These are phyloP conservation scores for Limonium bicolor DNA, from an alignment of 148 eudicot species.

Conservation along the genomic window DNA sequence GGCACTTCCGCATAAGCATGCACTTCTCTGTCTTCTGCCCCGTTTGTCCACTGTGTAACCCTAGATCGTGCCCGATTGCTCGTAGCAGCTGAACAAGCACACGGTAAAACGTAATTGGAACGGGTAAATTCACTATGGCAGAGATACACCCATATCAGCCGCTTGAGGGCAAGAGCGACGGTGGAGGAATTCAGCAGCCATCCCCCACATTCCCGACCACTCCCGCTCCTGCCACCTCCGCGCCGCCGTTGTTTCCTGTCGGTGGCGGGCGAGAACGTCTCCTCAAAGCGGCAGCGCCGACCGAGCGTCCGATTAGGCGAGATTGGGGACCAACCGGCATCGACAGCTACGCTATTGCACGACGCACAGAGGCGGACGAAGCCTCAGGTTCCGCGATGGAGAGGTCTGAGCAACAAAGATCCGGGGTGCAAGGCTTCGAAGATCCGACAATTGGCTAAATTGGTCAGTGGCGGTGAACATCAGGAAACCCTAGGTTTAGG, in stretches of 20 bases:
- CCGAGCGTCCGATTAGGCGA: constrained; percentile 24
- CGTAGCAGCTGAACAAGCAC: too few relatives aligned
- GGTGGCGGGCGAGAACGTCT: not conserved
- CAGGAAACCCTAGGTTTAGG: constrained; percentile 7
- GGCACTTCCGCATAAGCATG: too few relatives aligned
- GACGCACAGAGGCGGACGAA: constrained; percentile 6
- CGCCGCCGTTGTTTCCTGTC: not conserved
- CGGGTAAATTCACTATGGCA: constrained; percentile 5
- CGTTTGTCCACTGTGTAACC: too few relatives aligned
- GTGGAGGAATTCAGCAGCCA: constrained; percentile 3
- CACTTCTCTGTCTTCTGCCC: too few relatives aligned
- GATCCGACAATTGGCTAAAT: constrained; percentile 27
- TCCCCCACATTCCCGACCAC: not conserved
- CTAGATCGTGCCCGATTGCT: too few relatives aligned
- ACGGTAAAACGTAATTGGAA: too few relatives aligned
- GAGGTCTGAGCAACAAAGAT: constrained; percentile 1
- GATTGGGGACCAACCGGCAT: constrained; percentile 18
- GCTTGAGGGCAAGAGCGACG: constrained; percentile 10
- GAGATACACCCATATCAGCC: constrained; percentile 10
- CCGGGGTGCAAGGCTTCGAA: constrained; percentile 11
- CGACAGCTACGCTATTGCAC: constrained; percentile 5
- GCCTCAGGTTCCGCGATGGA: too few relatives aligned
- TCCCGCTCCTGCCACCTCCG: not conserved
- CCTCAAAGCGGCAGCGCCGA: constrained; percentile 14
- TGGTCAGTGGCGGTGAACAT: constrained; percentile 8